phyloP scores from a whole-genome alignment of 208 protist genomes.

The Acanthamoeba divionensis region DNA sequence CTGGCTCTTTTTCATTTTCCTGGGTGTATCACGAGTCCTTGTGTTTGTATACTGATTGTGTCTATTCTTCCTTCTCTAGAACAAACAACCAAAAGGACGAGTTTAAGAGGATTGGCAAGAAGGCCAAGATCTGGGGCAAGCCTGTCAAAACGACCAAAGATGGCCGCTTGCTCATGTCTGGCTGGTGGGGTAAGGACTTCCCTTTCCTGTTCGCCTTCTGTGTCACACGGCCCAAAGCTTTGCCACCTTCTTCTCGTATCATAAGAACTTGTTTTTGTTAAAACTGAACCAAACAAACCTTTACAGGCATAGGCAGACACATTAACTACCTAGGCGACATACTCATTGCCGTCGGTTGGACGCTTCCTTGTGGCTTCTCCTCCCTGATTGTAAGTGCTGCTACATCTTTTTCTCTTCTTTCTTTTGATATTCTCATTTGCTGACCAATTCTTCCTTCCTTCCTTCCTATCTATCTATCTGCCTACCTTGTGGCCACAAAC shows the following conservation, averaged over 20 bases:
- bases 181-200: not conserved
- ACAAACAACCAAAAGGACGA: conserved; percentile 34
- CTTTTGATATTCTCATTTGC: not conserved
- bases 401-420: not conserved
- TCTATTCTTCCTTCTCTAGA: not conserved
- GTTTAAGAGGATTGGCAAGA: conserved; percentile 17
- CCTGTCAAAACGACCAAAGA: conserved; percentile 14
- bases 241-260: not conserved
- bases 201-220: not conserved
- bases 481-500: not conserved
- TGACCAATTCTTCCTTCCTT: not conserved
- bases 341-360: conserved; percentile 16
- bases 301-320: not conserved
- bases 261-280: not conserved
- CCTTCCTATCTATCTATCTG: not conserved
- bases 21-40: not conserved
- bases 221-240: too few species aligned
- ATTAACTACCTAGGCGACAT: conserved; percentile 31
- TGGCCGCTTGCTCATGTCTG: not conserved
- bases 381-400: not conserved
- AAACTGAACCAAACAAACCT: not conserved
- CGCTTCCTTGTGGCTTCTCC: conserved; percentile 24
- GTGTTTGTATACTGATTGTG: too few species aligned
- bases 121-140: conserved; percentile 43
- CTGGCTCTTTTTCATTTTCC: not conserved